A percentile compares a stretch with the other conserved stretches of the same genome.
Evolutionary conservation across 148 eudicot genomes (phyloP).

Genomic region (Beta vulgaris): DNA sequence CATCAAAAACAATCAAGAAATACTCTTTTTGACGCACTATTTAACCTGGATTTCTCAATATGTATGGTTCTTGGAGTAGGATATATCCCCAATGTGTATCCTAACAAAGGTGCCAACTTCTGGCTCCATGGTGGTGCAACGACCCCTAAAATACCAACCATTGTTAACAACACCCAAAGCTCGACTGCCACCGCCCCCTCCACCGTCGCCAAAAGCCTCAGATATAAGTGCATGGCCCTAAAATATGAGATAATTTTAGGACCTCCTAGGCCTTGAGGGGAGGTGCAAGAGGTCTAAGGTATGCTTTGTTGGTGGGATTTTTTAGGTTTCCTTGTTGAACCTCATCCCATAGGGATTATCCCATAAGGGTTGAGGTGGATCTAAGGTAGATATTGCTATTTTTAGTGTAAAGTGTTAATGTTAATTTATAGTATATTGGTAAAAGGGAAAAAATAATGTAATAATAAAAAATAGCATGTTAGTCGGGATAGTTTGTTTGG

Average conservation of each 20-base stretch:
- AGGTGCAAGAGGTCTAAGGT: background rate
- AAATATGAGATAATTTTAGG: background rate
- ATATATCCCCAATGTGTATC: slow-evolving; percentile 12
- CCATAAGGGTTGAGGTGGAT: background rate
- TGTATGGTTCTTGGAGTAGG: background rate
- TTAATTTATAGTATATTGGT: background rate
- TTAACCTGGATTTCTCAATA: slow-evolving; percentile 13
- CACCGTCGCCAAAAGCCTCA: slow-evolving; percentile 11
- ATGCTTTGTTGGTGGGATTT: background rate
- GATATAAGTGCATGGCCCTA: slow-evolving; percentile 22
- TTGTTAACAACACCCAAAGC: slow-evolving; percentile 21
- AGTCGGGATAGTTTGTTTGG: background rate
- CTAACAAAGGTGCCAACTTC: slow-evolving; percentile 25
- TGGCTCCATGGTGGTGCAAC: slow-evolving; percentile 29
- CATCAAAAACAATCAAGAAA: background rate
- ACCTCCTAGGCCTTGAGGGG: background rate
- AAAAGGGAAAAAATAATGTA: background rate
- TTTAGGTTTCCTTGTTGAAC: background rate
- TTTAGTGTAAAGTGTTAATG: background rate
- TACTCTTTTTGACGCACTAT: background rate
- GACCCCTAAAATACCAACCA: slow-evolving; percentile 21
- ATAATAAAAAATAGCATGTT: background rate
- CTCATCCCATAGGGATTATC: background rate
- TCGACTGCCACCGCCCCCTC: slow-evolving; percentile 27
- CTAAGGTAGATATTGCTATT: background rate